Conservation (phyloP, 768 basidiomycete genomes). For the Paxillus ammoniavirescens region DNA sequence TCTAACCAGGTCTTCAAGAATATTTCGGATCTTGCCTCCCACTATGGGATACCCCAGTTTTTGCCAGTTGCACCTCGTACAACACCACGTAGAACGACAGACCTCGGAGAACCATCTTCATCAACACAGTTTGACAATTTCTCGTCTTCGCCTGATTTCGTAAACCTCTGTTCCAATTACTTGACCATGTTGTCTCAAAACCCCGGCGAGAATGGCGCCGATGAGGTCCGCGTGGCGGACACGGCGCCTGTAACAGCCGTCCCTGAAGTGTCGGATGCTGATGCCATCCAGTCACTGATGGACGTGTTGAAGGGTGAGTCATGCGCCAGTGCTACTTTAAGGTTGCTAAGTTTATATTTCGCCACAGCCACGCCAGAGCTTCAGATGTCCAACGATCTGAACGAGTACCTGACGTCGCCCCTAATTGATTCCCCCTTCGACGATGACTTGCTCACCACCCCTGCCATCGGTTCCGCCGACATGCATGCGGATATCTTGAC, state of each 20-base stretch:
- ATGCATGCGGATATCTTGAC: conserved; percentile 40
- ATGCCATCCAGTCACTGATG: conserved; percentile 38
- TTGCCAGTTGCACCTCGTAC: conserved; percentile 68
- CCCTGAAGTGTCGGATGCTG: conserved; percentile 21
- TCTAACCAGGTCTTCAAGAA: conserved; percentile 60
- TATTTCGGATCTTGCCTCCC: conserved; percentile 67
- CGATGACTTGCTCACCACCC: conserved; percentile 43
- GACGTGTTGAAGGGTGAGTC: conserved; percentile 39
- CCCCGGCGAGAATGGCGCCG: conserved; percentile 38
- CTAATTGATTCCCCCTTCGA: conserved; percentile 48
- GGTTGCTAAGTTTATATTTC: not conserved
- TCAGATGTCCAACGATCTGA: conserved; percentile 35
- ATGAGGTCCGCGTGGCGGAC: conserved; percentile 31
- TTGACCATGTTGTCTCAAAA: conserved; percentile 64
- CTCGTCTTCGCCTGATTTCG: conserved; percentile 36
- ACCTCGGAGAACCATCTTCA: conserved; percentile 34
- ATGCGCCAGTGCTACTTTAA: not conserved
- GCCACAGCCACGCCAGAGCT: conserved; percentile 39
- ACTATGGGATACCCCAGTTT: conserved; percentile 76
- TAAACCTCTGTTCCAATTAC: conserved; percentile 57
- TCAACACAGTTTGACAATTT: conserved; percentile 24
- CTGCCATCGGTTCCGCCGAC: conserved; percentile 36
- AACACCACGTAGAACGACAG: conserved; percentile 41
- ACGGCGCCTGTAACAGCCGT: conserved; percentile 24
- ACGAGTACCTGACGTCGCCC: conserved; percentile 47